Percentiles rank a stretch among this genome's conserved stretches.
Evolutionary conservation across 331 rosid species (phyloP).

Genomic region (Quercus lobata): DNA sequence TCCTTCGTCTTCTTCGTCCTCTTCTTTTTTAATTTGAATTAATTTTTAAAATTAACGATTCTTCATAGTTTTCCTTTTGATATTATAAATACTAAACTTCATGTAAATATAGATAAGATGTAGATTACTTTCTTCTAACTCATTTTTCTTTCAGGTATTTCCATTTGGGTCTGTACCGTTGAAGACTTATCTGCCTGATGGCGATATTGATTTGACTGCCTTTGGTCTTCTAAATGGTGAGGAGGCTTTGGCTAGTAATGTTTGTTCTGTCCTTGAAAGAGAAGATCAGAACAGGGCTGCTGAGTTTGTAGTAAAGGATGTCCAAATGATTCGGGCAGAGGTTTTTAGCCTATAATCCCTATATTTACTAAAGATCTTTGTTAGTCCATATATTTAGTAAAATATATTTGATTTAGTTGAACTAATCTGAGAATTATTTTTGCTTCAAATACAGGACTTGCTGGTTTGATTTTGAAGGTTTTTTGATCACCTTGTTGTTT

Average conservation of each 20-base stretch:
- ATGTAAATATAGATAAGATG: background rate
- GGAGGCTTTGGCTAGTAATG: constrained; percentile 63
- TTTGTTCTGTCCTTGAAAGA: constrained; percentile 57
- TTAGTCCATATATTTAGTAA: background rate
- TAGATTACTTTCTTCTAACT: background rate
- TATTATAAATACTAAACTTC: background rate
- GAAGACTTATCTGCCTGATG: constrained; percentile 91
- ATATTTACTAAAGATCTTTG: background rate
- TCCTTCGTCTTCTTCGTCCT: background rate
- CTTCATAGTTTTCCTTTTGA: background rate
- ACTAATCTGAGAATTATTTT: background rate
- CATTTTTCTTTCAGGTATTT: constrained; percentile 49
- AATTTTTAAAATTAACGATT: background rate
- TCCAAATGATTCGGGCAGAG: constrained; percentile 90
- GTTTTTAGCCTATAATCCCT: constrained; percentile 29
- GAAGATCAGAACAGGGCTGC: constrained; percentile 57
- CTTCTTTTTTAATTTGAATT: too few relatives aligned
- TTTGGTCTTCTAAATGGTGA: constrained; percentile 57
- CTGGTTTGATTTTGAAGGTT: background rate
- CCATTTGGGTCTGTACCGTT: constrained; percentile 92
- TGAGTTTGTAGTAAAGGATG: constrained; percentile 86
- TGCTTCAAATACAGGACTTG: background rate
- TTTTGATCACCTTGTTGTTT: background rate
- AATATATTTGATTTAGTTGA: background rate
- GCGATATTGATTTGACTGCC: constrained; percentile 90